Evolutionary conservation across 1,139 yeast genomes (phyloP).

Genomic region (Hansenula sp.): DNA sequence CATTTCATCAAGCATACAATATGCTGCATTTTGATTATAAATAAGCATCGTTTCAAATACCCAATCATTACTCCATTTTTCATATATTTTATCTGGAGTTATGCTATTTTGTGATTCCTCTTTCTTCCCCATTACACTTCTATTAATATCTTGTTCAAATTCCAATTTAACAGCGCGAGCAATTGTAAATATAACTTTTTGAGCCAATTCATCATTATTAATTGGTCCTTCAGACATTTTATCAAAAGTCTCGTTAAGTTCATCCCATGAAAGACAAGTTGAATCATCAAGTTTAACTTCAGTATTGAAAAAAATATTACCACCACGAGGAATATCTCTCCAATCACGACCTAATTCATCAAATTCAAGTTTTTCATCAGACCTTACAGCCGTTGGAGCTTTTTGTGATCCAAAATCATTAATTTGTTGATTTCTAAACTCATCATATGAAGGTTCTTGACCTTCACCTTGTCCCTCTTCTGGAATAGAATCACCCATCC

Average conservation of each 20-base stretch:
- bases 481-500: too few relatives aligned
- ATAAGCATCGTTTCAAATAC: constrained; percentile 38
- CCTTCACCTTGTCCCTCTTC: constrained; percentile 3
- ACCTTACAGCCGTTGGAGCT: constrained; percentile 33
- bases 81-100: constrained; percentile 50
- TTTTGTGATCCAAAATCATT: constrained; percentile 4
- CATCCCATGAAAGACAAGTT: constrained; percentile 26
- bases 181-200: constrained; percentile 41
- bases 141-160: constrained; percentile 26
- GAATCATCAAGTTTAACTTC: constrained; percentile 12
- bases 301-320: constrained; percentile 34
- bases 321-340: constrained; percentile 64
- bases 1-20: constrained; percentile 60
- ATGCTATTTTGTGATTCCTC: constrained; percentile 32
- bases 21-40: constrained; percentile 41
- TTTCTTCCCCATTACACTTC: constrained; percentile 23
- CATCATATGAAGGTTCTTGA: too few relatives aligned
- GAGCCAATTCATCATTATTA: constrained; percentile 33
- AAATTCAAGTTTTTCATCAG: constrained; percentile 37
- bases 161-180: constrained; percentile 48
- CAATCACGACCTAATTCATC: constrained; percentile 62
- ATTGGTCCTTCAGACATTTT: constrained; percentile 27
- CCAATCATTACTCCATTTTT: constrained; percentile 35
- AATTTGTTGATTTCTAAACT: background rate
- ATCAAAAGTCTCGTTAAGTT: constrained; percentile 29